These are phyloP conservation scores for Nemania abortiva DNA, from an alignment of 2,329 filamentous ascomycete species.

Conservation along the genomic window DNA sequence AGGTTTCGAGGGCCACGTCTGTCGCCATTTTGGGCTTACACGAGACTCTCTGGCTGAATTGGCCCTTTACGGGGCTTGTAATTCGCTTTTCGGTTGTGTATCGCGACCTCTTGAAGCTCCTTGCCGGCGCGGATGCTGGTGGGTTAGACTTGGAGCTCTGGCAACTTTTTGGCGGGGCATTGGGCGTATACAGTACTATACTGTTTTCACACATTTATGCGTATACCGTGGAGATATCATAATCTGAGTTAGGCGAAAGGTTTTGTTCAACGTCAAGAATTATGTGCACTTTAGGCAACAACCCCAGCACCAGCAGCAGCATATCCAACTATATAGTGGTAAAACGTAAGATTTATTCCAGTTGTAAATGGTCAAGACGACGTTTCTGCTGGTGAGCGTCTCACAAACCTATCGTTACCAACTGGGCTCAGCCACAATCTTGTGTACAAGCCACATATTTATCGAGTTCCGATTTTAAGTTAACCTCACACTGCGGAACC, in stretches of 20 bases:
- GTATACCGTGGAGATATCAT: background rate
- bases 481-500: too few relatives aligned
- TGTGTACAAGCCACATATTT: constrained; percentile 5
- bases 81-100: background rate
- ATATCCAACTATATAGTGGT: background rate
- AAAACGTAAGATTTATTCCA: background rate
- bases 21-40: constrained; percentile 72
- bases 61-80: background rate
- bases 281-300: background rate
- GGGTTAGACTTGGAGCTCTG: constrained; percentile 17
- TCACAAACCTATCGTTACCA: too few relatives aligned
- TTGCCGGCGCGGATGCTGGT: constrained; percentile 4
- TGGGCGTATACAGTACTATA: background rate
- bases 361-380: too few relatives aligned
- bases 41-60: background rate
- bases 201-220: background rate
- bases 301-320: background rate
- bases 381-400: too few relatives aligned
- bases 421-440: background rate
- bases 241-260: too few relatives aligned
- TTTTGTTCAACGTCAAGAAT: background rate
- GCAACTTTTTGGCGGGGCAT: constrained; percentile 39
- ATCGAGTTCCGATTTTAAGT: background rate
- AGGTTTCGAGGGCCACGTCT: constrained; percentile 84
- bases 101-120: constrained; percentile 29